A percentile compares a stretch with the other conserved stretches of the same genome.
Evolutionary conservation across 1,139 yeast species (phyloP).

Genomic region (Kurtzmaniella quercitrusa): DNA sequence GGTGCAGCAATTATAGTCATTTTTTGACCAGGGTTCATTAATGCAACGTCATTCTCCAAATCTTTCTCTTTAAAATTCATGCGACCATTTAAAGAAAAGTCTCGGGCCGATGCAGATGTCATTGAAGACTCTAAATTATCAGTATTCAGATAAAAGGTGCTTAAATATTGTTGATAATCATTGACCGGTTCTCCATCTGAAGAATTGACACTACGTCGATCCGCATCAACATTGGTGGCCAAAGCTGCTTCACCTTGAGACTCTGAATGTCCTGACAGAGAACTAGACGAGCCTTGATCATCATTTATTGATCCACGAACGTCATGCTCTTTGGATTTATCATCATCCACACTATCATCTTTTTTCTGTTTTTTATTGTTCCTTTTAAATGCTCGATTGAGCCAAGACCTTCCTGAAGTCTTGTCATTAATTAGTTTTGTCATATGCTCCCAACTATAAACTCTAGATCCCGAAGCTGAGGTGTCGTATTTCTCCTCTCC

Average conservation of each 20-base stretch:
- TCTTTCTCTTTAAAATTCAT: conserved; percentile 12
- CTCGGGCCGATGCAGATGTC: conserved; percentile 13
- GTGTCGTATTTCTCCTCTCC: neutral
- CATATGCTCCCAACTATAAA: neutral
- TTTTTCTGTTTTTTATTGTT: neutral
- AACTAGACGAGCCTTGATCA: neutral
- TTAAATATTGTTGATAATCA: conserved; percentile 20
- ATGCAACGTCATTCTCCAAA: conserved; percentile 9
- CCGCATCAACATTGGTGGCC: neutral
- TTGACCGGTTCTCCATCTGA: conserved; percentile 10
- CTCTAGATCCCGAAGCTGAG: neutral
- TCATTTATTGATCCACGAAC: too few relatives aligned
- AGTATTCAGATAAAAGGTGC: conserved; percentile 12
- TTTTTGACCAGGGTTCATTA: conserved; percentile 6
- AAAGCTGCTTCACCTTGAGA: neutral
- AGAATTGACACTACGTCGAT: conserved; percentile 5
- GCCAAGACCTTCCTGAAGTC: neutral
- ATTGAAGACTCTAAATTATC: conserved; percentile 12
- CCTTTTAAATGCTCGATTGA: neutral
- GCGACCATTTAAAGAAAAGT: conserved; percentile 4
- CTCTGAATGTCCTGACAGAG: neutral
- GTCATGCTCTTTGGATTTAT: neutral
- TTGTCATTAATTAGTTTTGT: neutral
- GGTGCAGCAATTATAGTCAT: conserved; percentile 38
- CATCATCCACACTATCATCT: neutral